phyloP scores from a whole-genome alignment of 2,329 filamentous ascomycete species.

The Colletotrichum lindemuthianum region DNA sequence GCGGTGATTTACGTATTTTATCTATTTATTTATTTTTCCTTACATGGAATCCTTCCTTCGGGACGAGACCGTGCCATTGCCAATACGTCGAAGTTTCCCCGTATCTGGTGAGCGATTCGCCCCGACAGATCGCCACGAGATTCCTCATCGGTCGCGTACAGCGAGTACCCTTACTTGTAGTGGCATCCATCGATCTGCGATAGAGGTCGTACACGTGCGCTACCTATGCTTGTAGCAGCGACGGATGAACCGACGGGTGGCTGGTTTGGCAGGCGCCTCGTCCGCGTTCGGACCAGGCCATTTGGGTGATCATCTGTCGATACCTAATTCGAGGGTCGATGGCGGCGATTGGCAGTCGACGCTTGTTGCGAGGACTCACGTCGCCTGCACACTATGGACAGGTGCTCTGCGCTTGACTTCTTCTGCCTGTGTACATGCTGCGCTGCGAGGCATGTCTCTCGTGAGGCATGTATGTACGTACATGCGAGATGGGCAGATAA shows the following conservation, averaged over 20 bases:
- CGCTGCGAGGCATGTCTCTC: constrained; percentile 24
- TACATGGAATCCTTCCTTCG: background rate
- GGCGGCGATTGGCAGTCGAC: background rate
- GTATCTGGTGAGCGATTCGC: background rate
- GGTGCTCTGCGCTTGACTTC: background rate
- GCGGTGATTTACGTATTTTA: background rate
- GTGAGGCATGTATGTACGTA: constrained; percentile 28
- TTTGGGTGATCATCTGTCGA: background rate
- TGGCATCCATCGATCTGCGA: too few relatives aligned
- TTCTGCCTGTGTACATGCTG: constrained; percentile 6
- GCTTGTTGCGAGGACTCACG: background rate
- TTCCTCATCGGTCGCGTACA: too few relatives aligned
- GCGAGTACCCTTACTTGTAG: too few relatives aligned
- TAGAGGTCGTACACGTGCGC: too few relatives aligned
- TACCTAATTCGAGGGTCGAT: background rate
- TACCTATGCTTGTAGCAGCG: too few relatives aligned
- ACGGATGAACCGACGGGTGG: constrained; percentile 2
- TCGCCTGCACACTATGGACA: background rate
- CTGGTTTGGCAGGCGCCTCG: constrained; percentile 22
- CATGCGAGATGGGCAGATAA: constrained; percentile 21
- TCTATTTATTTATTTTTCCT: constrained; percentile 5
- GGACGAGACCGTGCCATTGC: constrained; percentile 14
- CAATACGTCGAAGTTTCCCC: constrained; percentile 2
- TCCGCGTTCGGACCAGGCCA: constrained; percentile 1
- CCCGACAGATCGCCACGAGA: too few relatives aligned